Evolutionary conservation across 768 basidiomycete species (phyloP), one percentile per base, ranked within the genome.

Genomic region (Termitomyces sp.): DNA sequence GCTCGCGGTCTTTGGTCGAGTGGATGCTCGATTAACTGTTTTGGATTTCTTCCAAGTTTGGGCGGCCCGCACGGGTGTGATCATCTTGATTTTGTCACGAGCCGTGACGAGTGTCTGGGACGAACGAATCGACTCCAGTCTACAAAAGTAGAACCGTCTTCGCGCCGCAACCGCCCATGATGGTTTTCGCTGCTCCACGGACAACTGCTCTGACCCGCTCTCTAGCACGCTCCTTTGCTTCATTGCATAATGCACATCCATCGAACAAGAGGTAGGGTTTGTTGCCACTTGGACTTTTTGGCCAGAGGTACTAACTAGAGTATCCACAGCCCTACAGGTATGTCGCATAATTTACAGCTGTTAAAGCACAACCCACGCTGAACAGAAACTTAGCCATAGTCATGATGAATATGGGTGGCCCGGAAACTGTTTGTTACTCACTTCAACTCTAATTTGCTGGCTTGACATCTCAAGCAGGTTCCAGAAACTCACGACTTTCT

Each of bases 401-500:
- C 39, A 91, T 99, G 89, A 77, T 99, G 75, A 99, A 98, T 71
- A 99, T 99, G 97, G 97, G 97, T 41, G 97, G 97, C 2, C 97
- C 96, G 22, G 83, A 90, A 48, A 95, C 93, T 54, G 93, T 94
- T 65, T 63, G 83, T 73, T 35, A 33, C 50, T 29, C 27, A 36
- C 42, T 41, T 38, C 27, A 23, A n/a, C 36, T 35, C 16, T 54
- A 9, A 47, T 50, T 49, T 38, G 36, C 43, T 22, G 43, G 27
- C 57, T 46, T 57, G 56, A 47, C 44, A n/a, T 27, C 47, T 58
- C 52, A 57, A 50, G 25, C 60, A 97, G 93, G 89, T 97, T 39
- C 76, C 86, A 4, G 96, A 98, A 75, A 98, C 97, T 7, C 79
- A 93, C 66, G 86, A 89, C 70, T 99, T 98, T 71, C 80, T 99